Conservation (phyloP, 225 moss, liverwort and hornwort genomes). For the Lunularia cruciata region DNA sequence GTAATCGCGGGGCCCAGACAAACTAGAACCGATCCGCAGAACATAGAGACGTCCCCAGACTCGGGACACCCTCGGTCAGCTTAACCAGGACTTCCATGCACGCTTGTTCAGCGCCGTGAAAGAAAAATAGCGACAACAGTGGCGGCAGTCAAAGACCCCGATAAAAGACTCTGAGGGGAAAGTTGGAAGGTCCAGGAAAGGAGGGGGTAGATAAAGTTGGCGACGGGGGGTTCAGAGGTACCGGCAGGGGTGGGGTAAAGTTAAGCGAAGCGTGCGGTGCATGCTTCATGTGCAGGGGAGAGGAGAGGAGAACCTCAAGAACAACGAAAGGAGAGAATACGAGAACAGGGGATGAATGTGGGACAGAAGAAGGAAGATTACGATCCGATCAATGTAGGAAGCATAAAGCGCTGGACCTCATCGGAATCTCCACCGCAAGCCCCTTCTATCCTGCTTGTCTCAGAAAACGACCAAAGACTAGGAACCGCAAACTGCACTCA, state of each 20-base stretch:
- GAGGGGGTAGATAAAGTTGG: not conserved
- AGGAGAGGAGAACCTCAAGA: not conserved
- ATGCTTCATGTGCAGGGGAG: not conserved
- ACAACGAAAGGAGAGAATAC: not conserved
- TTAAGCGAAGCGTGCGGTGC: conserved; percentile 9
- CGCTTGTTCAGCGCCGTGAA: no score
- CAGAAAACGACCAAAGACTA: not conserved
- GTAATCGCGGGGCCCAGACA: no score
- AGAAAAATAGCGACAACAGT: not conserved
- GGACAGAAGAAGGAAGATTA: not conserved
- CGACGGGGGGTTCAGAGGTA: not conserved
- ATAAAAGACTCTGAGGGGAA: no score
- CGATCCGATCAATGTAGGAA: not conserved
- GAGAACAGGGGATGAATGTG: conserved; percentile 17
- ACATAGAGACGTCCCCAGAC: no score
- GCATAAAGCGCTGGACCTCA: conserved; percentile 6
- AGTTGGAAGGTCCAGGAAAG: not conserved
- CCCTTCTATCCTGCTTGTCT: conserved; percentile 14
- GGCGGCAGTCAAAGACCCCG: no score
- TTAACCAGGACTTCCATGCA: no score
- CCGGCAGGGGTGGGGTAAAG: not conserved
- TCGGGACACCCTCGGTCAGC: no score
- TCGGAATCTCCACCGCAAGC: conserved; percentile 12
- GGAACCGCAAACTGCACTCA: not conserved
- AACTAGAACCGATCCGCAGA: no score